Base-by-base conservation (phyloP, 495 filamentous ascomycete genomes). In the Penicillium diatomitis region DNA sequence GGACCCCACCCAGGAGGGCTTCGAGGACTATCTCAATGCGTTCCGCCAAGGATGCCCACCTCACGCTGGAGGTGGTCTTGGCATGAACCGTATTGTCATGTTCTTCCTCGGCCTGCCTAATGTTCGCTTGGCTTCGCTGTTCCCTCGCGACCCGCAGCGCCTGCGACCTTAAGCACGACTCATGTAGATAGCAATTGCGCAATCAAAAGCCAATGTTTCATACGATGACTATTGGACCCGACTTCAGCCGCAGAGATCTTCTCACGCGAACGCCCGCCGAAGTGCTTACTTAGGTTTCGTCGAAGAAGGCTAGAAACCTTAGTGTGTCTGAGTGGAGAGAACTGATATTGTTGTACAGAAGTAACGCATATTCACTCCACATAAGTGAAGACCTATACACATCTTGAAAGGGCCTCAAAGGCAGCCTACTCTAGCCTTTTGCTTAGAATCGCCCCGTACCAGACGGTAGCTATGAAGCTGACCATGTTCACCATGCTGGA, bases 21-120 rank as follows among this genome's bases (percentile, higher is more conserved):
- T 92, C 58, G 83, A 84, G 68, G 85, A 92, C 60, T 95, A 95
- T 63, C 77, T 91, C 32, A 78, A 86, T 55, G 81, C 86, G 40
- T 95, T 95, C 74, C 73, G 78, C 48, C 81, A 83, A 55, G 88
- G 85, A 0, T 89, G 82, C 58, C 78, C 86, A 41, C 84, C 85
- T 29, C 90, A 96, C 65, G 89, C 82, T 10, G 90, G 90, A 57
- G 89, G 87, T 61, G 88, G 88, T 51, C 80, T 95, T 54, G 90
- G 90, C 5, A 65, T 96, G 57, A 90, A 96, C 73, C 74, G 90
- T 45, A 86, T 96, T 46, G 86, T 96, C 48, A 87, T 88, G 61
- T 88, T 87, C 75, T 95, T 85, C 70, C 70, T 95, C 61, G 84
- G 85, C 35, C 53, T 96, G 70, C 86, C 86, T 3, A 88, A 87